Evolutionary conservation across 163 green algal species (phyloP), one percentile per base, ranked within the genome.

Genomic region (Chlamydomonas reinhardtii): DNA sequence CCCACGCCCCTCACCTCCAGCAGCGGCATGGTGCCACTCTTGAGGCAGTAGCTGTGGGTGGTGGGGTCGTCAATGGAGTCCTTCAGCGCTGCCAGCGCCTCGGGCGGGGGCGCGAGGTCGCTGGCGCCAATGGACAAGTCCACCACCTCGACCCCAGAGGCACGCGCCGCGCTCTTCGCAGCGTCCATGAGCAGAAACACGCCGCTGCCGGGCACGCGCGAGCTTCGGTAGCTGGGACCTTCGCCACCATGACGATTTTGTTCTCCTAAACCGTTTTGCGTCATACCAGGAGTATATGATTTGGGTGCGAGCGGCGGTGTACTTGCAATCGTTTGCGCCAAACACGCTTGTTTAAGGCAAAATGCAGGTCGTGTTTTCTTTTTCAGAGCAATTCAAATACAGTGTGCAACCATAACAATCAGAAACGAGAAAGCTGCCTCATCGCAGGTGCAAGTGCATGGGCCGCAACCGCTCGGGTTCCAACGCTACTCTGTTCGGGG

Each of bases 21-120:
- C 14, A 94, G 74, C 1, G 83, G 86, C 90, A 90, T 88, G 29
- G 91, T 94, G n/a, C 77, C 81, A 54, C 64, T 88, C 35, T 91
- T 92, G 3, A 94, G 84, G 76, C 88, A 92, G 88, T 94, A 93
- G 31, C 65, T 85, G 84, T 94, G 78, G 4, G 89, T 91, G 29
- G 54, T 64, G 12, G 90, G 90, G 86, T 94, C 91, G 62, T 89
- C 71, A 0, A 91, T 72, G 12, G 91, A 71, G 4, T 76, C 76
- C 70, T 73, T 75, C 3, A 91, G 39, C 2, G 87, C 71, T 0
- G 91, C 71, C 24, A 93, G 82, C 14, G 91, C 87, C 64, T 93
- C 91, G 34, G 62, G 74, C 5, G 89, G 91, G 0, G 87, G 80
- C 14, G 59, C 37, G 34, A 94, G 29, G 61, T 93, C 89, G 0